Evolutionary conservation across 1,139 yeast genomes (phyloP).

Genomic region (Saccharomycopsis hybrid): DNA sequence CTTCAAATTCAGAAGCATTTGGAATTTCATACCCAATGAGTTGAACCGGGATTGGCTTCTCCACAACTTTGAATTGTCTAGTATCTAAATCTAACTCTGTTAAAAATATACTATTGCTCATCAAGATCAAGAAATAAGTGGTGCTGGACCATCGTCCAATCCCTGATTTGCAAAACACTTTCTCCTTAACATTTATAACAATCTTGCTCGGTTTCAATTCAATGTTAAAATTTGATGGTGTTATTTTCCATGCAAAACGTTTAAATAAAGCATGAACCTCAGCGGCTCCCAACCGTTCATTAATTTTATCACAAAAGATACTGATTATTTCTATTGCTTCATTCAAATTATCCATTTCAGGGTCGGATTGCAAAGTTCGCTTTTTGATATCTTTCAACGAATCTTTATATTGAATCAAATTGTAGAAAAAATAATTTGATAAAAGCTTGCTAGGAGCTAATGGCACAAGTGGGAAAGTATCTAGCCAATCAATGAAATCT

Average conservation of each 20-base stretch:
- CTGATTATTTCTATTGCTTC: slow-evolving; percentile 11
- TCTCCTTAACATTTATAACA: slow-evolving; percentile 39
- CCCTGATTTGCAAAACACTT: slow-evolving; percentile 55
- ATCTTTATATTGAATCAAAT: slow-evolving; percentile 16
- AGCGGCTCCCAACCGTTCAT: slow-evolving; percentile 18
- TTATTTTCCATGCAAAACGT: slow-evolving; percentile 13
- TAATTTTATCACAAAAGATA: slow-evolving; percentile 18
- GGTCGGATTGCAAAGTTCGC: slow-evolving; percentile 6
- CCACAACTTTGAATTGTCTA: slow-evolving; percentile 38
- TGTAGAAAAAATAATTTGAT: slow-evolving; percentile 19
- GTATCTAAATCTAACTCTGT: slow-evolving; percentile 40
- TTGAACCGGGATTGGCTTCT: slow-evolving; percentile 57
- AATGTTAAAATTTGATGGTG: slow-evolving; percentile 13
- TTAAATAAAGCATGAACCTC: slow-evolving; percentile 15
- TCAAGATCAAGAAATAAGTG: slow-evolving; percentile 46
- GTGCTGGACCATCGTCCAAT: slow-evolving; percentile 41
- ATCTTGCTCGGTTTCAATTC: slow-evolving; percentile 12
- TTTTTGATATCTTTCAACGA: slow-evolving; percentile 14
- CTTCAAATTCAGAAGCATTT: slow-evolving; percentile 10
- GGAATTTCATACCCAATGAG: slow-evolving; percentile 26
- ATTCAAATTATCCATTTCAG: slow-evolving; percentile 7
- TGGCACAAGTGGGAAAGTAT: slow-evolving; percentile 5
- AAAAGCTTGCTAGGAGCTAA: slow-evolving; percentile 12
- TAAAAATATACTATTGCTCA: slow-evolving; percentile 67
- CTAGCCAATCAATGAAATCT: slow-evolving; percentile 45